Percentiles rank a stretch among this genome's conserved stretches.
These are phyloP conservation scores for Haplosporangium gracile DNA, from an alignment of 192 early-diverging fungal genomes.

Conservation along the genomic window DNA sequence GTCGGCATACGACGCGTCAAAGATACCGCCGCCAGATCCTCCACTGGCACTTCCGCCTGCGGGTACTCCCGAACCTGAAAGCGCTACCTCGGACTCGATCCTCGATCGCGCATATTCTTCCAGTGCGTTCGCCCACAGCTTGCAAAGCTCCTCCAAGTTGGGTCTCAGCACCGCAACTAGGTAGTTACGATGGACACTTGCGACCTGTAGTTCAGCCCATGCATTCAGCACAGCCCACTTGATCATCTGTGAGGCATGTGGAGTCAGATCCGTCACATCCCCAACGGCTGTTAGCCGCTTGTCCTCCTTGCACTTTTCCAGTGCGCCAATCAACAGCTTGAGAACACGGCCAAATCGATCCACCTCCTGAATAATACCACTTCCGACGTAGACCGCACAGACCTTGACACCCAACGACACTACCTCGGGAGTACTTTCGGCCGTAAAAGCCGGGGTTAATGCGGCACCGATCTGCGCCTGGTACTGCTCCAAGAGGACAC, in stretches of 20 bases:
- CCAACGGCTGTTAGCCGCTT: constrained; percentile 62
- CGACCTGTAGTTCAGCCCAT: constrained; percentile 84
- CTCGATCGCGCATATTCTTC: constrained; percentile 75
- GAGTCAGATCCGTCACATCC: constrained; percentile 70
- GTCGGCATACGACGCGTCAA: constrained; percentile 73
- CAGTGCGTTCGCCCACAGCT: constrained; percentile 73
- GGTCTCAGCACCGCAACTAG: constrained; percentile 74
- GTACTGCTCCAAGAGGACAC: constrained; percentile 89
- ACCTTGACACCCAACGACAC: constrained; percentile 83
- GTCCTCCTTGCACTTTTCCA: constrained; percentile 79
- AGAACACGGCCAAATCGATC: constrained; percentile 77
- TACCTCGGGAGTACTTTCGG: constrained; percentile 82
- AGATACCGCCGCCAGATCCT: constrained; percentile 41
- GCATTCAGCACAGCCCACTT: constrained; percentile 80
- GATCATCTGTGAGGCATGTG: constrained; percentile 86
- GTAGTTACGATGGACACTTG: constrained; percentile 73
- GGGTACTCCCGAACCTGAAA: constrained; percentile 11
- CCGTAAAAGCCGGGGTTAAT: constrained; percentile 86
- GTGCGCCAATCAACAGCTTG: constrained; percentile 74
- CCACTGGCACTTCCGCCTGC: neutral
- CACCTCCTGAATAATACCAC: constrained; percentile 89
- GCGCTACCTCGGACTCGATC: constrained; percentile 70
- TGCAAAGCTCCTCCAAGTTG: constrained; percentile 63
- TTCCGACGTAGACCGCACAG: constrained; percentile 86
- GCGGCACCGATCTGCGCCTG: constrained; percentile 95